Evolutionary conservation across 352 stramenopile genomes (phyloP).

Genomic region (Phytophthora brassicae): DNA sequence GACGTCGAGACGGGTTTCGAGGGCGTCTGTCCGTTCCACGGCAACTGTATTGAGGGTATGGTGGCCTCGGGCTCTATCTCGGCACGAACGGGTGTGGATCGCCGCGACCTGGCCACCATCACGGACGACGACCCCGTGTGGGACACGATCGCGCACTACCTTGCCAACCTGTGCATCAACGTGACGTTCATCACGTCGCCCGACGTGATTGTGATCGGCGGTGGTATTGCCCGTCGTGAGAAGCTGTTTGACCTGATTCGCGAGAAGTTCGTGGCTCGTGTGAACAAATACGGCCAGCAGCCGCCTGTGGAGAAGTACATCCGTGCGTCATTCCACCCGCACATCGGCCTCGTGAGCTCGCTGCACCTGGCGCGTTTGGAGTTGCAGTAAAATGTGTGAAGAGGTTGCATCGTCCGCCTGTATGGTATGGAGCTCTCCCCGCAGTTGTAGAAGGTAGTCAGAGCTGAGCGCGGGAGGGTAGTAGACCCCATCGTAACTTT

Average conservation of each 20-base stretch:
- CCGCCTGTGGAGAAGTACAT: conserved; percentile 77
- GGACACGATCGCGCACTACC: conserved; percentile 94
- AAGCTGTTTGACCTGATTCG: conserved; percentile 85
- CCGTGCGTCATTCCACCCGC: conserved; percentile 77
- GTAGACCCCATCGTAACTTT: conserved; percentile 5
- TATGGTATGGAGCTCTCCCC: conserved; percentile 1
- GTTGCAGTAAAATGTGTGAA: conserved; percentile 37
- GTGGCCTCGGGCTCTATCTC: conserved; percentile 89
- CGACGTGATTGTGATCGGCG: conserved; percentile 95
- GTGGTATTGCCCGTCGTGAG: conserved; percentile 92
- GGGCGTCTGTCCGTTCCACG: conserved; percentile 89
- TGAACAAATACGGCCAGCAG: conserved; percentile 84
- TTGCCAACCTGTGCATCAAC: conserved; percentile 94
- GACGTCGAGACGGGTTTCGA: conserved; percentile 81
- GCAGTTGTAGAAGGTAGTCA: conserved; percentile 31
- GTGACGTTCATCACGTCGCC: conserved; percentile 92
- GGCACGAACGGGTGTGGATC: conserved; percentile 79
- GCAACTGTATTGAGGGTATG: conserved; percentile 93
- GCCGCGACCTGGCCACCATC: conserved; percentile 69
- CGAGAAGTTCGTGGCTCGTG: conserved; percentile 71
- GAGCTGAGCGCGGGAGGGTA: conserved; percentile 13
- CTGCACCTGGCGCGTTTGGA: conserved; percentile 75
- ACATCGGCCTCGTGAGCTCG: conserved; percentile 85
- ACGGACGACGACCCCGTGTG: conserved; percentile 90
- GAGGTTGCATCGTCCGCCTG: conserved; percentile 1